Percentiles rank a stretch among this genome's conserved stretches.
Evolutionary conservation across 2,329 filamentous ascomycete species (phyloP).

Genomic region (Botryotinia calthae): DNA sequence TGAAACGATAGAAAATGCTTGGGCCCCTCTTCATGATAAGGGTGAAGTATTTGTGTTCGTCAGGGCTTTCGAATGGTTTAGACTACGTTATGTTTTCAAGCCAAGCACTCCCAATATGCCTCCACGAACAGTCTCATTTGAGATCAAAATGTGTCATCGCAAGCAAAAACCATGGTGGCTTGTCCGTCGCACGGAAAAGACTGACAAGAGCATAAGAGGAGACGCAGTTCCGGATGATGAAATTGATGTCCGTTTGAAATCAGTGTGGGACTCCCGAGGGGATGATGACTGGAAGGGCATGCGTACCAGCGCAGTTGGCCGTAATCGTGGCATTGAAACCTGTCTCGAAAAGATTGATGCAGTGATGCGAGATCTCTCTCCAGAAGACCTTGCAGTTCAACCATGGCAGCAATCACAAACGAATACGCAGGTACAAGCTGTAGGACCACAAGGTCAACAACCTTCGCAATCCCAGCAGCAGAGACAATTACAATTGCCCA

Average conservation of each 20-base stretch:
- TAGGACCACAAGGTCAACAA: conserved; percentile 6
- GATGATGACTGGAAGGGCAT: conserved; percentile 49
- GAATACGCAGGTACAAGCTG: conserved; percentile 8
- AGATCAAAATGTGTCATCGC: conserved; percentile 51
- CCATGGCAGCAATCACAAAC: conserved; percentile 16
- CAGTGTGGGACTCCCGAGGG: conserved; percentile 48
- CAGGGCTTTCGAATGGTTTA: conserved; percentile 56
- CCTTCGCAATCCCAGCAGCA: background rate
- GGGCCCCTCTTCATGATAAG: conserved; percentile 44
- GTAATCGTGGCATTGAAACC: conserved; percentile 42
- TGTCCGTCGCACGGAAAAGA: conserved; percentile 31
- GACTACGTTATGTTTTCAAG: conserved; percentile 51
- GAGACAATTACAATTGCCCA: conserved; percentile 21
- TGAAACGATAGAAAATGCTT: conserved; percentile 56
- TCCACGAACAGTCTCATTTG: conserved; percentile 47
- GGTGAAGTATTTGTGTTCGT: conserved; percentile 52
- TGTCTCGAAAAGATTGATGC: conserved; percentile 34
- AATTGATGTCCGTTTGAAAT: conserved; percentile 43
- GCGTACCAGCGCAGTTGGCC: conserved; percentile 47
- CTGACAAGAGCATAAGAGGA: conserved; percentile 28
- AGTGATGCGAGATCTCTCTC: conserved; percentile 29
- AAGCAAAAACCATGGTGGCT: conserved; percentile 44
- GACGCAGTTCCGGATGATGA: conserved; percentile 30
- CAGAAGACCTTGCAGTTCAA: background rate
- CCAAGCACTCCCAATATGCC: conserved; percentile 31